Evolutionary conservation across 2,329 filamentous ascomycete species (phyloP).

Genomic region (Monilinia aucupariae): DNA sequence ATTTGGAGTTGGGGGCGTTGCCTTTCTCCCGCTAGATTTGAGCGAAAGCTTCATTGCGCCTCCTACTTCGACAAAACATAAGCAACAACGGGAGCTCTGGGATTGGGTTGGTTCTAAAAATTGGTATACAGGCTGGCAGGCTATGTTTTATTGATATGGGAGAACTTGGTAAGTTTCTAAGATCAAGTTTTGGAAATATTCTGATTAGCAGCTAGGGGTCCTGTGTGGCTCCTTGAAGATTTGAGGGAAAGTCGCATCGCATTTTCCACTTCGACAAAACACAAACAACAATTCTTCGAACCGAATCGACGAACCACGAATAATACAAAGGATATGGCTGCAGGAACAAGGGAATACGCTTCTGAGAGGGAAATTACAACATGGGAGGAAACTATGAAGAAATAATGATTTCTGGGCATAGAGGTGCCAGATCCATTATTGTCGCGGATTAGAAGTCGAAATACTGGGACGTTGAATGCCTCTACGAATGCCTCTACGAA

Average conservation of each 20-base stretch:
- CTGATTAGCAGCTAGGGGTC: neutral
- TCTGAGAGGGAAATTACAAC: neutral
- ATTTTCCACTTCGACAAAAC: neutral
- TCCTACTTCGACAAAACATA: neutral
- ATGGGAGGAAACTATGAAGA: neutral
- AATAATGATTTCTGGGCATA: neutral
- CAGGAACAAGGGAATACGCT: neutral
- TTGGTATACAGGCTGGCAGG: fast-evolving
- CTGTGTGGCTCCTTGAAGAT: neutral
- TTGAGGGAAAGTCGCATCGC: neutral
- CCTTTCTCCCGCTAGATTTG: neutral
- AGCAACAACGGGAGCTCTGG: neutral
- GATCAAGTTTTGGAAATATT: neutral
- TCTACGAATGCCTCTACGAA: neutral
- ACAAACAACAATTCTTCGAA: neutral
- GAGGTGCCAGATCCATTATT: neutral
- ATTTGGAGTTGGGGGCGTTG: neutral
- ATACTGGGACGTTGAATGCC: neutral
- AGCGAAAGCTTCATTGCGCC: neutral
- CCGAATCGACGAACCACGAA: neutral
- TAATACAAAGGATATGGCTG: neutral
- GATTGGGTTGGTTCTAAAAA: neutral
- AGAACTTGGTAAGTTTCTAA: neutral
- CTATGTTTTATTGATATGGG: neutral
- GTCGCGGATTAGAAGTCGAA: neutral